Evolutionary conservation across 768 basidiomycete genomes (phyloP), one percentile per base, ranked within the genome.

Genomic region (Amanita thiersii): DNA sequence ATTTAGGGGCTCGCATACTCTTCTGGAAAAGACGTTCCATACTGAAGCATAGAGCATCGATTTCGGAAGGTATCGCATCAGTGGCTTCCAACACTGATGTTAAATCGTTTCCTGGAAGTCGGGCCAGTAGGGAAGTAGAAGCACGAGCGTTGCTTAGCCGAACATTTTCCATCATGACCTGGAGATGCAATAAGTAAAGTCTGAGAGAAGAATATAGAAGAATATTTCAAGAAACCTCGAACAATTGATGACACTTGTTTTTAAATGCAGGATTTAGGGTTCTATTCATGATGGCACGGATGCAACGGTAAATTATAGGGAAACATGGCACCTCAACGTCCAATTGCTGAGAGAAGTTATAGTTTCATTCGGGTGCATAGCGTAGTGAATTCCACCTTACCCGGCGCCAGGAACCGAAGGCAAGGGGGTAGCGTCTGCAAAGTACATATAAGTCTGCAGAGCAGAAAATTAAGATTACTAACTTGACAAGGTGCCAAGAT

Each of bases 341-440:
- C 24, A 82, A 64, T 64, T 74, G 75, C 81, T 86, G 36, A 25
- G 38, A 19, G 39, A 25, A 30, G 28, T n/a, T 17, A 20, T 44
- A 37, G 20, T 26, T 8, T 32, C 19, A 29, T 37, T 45, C 35
- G 39, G 20, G 12, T 21, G 26, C 37, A 34, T 33, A 44, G 40
- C 40, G 44, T 47, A 35, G 39, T 8, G 17, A 14, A 18, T 31
- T 35, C 12, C 30, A 55, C n/a, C 58, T 41, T 63, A 81, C 85
- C 65, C 70, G 69, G 53, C 69, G 65, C 77, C 78, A 79, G 19
- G 66, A 58, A 2, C 86, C 86, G 55, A 88, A 89, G 43, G 87
- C 73, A 28, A 86, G 64, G 15, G 86, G 86, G 60, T 87, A 86
- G 2, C 78, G 77, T 52, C 86, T 88, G 50, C 23, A 30, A 48